These are phyloP conservation scores for Candida alai DNA, from an alignment of 805 yeast species.

Conservation along the genomic window DNA sequence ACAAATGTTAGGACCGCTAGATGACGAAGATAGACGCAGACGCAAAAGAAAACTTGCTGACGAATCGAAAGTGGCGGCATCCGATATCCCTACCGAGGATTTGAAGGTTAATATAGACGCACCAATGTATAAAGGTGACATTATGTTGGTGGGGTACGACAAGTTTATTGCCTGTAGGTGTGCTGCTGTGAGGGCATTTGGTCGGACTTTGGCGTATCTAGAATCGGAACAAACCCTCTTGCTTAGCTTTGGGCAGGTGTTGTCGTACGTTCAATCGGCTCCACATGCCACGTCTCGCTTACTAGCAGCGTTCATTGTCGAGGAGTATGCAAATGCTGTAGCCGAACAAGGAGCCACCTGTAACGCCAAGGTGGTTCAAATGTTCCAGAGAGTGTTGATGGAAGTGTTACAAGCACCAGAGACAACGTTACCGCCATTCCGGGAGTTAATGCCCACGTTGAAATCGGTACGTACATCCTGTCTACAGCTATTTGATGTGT, in stretches of 20 bases:
- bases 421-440: conserved; percentile 48
- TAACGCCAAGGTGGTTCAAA: conserved; percentile 15
- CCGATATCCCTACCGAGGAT: conserved; percentile 51
- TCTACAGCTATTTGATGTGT: conserved; percentile 72
- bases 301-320: conserved; percentile 61
- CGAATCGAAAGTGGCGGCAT: conserved; percentile 13
- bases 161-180: conserved; percentile 71
- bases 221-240: conserved; percentile 34
- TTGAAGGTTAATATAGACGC: conserved; percentile 84
- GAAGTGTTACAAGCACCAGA: conserved; percentile 41
- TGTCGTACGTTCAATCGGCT: conserved; percentile 48
- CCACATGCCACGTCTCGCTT: conserved; percentile 76
- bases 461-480: conserved; percentile 86
- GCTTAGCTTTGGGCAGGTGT: conserved; percentile 35
- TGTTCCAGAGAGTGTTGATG: conserved; percentile 25
- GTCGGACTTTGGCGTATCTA: conserved; percentile 55
- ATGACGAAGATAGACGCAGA: conserved; percentile 34
- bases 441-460: conserved; percentile 84
- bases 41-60: conserved; percentile 43
- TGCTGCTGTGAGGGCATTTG: conserved; percentile 72
- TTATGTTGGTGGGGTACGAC: conserved; percentile 75
- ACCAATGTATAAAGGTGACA: conserved; percentile 88
- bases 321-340: conserved; percentile 54
- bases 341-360: conserved; percentile 13
- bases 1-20: conserved; percentile 26